Evolutionary conservation across 805 yeast species (phyloP), one percentile per base, ranked within the genome.

Genomic region (Candida insectalens): DNA sequence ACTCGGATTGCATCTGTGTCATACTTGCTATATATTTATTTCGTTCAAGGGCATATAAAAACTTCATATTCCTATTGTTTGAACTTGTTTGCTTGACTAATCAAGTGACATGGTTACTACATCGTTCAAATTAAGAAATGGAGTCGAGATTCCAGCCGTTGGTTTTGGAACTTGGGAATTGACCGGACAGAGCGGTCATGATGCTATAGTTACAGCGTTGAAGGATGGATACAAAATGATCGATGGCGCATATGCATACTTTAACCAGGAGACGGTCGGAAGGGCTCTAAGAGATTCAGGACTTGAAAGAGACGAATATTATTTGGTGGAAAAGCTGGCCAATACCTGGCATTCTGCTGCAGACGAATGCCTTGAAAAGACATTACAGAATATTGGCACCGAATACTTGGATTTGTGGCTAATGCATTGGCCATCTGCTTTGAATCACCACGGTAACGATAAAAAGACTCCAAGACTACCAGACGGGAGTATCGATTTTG

Each of bases 391-490:
- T 25, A 46, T 66, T 34, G 60, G 53, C 2, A 34, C 60, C 27
- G 69, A 61, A 17, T 65, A 65, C 39, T 60, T 66, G 21, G 71
- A 67, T 41, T 53, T 67, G 37, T 62, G 62, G 46, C 56, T 66
- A 44, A 57, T 64, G 44, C 72, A 67, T 47, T 65, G 69, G 67
- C 72, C 72, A 8, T 21, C 39, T 5, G 63, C 69, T 2, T 42
- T 48, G 25, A 56, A 63, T 37, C 43, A 36, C 28, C 25, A 35
- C 19, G 45, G 47, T 9, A 38, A 41, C 29, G 37, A 43, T 25
- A 27, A 29, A 18, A 53, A 59, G 17, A 25, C 33, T 7, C 41
- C 46, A 48, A 30, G 50, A 56, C 29, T 55, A 43, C 28, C 47
- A 45, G 36, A 42, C 49, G 35, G 35, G 35, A 20, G 61, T 10